Base-by-base conservation (phyloP, 164 flowering plant genomes). In the Magnolia sinica region DNA sequence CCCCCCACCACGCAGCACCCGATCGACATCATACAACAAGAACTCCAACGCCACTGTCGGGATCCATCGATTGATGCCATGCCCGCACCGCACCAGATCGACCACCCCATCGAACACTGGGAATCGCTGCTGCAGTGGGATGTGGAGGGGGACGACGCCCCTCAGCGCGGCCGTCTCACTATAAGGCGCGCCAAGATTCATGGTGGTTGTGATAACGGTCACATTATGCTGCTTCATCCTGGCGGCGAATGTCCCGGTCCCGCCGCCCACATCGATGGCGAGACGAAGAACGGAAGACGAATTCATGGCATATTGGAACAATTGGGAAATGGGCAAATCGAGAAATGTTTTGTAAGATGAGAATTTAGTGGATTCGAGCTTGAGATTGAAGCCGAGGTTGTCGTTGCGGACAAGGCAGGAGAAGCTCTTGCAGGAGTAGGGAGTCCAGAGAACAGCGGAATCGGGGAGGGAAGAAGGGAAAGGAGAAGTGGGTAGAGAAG, bases 51-150 rank as follows among this genome's bases (percentile, higher is more conserved):
- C 80, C 16, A 80, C 72, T 59, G 80, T 50, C 0, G 98, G 99
- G 11, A 96, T 94, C 99, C 99, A 96, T 76, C 97, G 84, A 68
- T 96, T 96, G 69, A 96, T 94, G 0, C 94, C 99, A 55, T 77
- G 91, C 37, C 98, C 92, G 65, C 90, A 89, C 72, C 97, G 81
- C 19, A 96, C 97, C 70, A 96, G 86, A 85, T 96, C 99, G 76
- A 91, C 67, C 29, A 83, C 87, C 77, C 96, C 97, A 70, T 96
- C 98, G 51, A 92, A 92, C 64, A 94, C 81, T 8, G 98, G 98
- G 73, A 96, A 70, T 81, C 99, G 78, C 91, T 94, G 99, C 88
- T 96, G 98, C 79, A 96, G 74, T 13, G 99, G 98, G 73, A 83
- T 87, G 80, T 96, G 99, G 22, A 96, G 72, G 0, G 98, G 94